These are phyloP conservation scores for Blepharisma japonicum DNA, from an alignment of 73 alveolate genomes.

Conservation along the genomic window DNA sequence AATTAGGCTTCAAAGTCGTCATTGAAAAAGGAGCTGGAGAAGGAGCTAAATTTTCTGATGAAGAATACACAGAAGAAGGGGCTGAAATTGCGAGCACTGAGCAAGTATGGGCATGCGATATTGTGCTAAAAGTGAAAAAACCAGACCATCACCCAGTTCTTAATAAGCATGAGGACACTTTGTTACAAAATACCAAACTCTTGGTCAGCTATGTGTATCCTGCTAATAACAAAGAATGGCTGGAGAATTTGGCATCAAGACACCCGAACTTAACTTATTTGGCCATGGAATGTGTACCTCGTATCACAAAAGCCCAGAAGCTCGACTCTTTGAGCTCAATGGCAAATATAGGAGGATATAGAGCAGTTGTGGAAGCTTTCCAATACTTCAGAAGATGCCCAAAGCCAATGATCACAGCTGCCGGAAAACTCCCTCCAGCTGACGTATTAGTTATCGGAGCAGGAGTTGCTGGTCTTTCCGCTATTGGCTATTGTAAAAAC, in stretches of 20 bases:
- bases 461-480: conserved; percentile 84
- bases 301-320: conserved; percentile 73
- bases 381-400: conserved; percentile 72
- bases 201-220: conserved; percentile 27
- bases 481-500: conserved; percentile 71
- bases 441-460: conserved; percentile 74
- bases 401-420: conserved; percentile 81
- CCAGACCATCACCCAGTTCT: conserved; percentile 33
- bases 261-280: background rate
- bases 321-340: conserved; percentile 30
- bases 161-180: background rate
- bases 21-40: conserved; percentile 32
- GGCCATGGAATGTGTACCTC: conserved; percentile 69
- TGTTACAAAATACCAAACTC: background rate
- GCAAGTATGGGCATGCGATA: conserved; percentile 45
- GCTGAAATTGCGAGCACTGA: conserved; percentile 36
- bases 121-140: conserved; percentile 51
- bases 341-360: conserved; percentile 75
- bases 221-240: background rate
- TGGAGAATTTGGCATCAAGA: background rate
- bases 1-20: conserved; percentile 14
- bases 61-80: conserved; percentile 29
- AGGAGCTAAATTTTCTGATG: conserved; percentile 25
- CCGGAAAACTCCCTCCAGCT: conserved; percentile 83
- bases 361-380: conserved; percentile 75